Conservation (phyloP, 352 stramenopile genomes). For the Peronospora tabacina region DNA sequence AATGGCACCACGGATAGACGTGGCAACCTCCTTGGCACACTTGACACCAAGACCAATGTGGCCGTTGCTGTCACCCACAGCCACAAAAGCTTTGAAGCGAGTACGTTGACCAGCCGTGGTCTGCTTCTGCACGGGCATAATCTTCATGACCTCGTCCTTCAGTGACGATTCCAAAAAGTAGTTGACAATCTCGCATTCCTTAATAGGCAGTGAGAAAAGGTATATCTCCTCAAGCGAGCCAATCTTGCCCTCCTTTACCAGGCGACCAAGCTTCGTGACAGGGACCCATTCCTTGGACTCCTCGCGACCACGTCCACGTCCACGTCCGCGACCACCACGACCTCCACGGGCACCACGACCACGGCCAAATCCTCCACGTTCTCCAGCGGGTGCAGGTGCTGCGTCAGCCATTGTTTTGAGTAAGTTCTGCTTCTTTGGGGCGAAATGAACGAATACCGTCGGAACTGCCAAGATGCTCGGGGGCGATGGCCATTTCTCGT, state of each 20-base stretch:
- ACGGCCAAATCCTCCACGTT: conserved; percentile 91
- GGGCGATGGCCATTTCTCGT: conserved; percentile 9
- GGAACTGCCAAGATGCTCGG: background rate
- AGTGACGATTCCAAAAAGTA: conserved; percentile 97
- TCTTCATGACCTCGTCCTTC: conserved; percentile 99
- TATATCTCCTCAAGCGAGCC: conserved; percentile 99
- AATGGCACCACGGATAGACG: conserved; percentile 98
- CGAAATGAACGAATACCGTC: conserved; percentile 80
- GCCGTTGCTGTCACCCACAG: conserved; percentile 96
- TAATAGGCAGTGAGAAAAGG: conserved; percentile 99
- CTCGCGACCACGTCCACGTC: conserved; percentile 83
- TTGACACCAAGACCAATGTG: conserved; percentile 99
- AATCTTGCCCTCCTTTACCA: conserved; percentile 99
- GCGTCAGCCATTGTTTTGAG: conserved; percentile 63
- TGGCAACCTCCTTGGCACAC: conserved; percentile 98
- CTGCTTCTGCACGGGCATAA: conserved; percentile 99
- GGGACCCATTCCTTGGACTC: conserved; percentile 96
- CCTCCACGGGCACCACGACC: conserved; percentile 80
- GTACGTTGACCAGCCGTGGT: conserved; percentile 98
- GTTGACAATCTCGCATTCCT: conserved; percentile 99
- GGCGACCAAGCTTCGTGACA: conserved; percentile 99
- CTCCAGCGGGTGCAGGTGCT: conserved; percentile 56
- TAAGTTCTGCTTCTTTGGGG: conserved; percentile 50
- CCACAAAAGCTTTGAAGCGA: conserved; percentile 99
- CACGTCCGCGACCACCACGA: conserved; percentile 62